These are phyloP conservation scores for Cryphonectria japonica DNA, from an alignment of 2,329 filamentous ascomycete species.

Conservation along the genomic window DNA sequence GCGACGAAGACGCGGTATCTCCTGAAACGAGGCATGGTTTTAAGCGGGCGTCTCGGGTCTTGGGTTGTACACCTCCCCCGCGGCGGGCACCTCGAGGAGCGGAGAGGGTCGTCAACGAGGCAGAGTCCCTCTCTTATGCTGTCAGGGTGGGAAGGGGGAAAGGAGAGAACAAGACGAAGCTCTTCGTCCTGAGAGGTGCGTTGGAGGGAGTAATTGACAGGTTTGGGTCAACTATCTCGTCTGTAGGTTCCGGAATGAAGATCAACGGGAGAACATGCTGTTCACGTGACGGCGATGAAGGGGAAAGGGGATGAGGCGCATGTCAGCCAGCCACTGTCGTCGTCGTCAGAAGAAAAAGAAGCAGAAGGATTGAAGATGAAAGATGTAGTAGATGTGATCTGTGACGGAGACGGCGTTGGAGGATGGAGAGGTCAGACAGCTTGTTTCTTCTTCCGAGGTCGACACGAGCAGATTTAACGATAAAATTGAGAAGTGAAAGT, in stretches of 20 bases:
- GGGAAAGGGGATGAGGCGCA: neutral
- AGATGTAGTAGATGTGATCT: neutral
- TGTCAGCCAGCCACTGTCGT: neutral
- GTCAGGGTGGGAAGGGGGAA: no score
- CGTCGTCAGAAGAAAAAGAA: neutral
- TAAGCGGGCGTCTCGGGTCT: neutral
- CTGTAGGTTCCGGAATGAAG: neutral
- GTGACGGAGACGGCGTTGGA: neutral
- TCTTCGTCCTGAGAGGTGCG: no score
- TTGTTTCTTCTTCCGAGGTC: no score
- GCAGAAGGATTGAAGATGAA: neutral
- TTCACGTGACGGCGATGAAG: neutral
- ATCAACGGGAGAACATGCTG: neutral
- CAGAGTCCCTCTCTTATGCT: neutral
- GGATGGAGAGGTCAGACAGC: neutral
- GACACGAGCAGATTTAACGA: neutral
- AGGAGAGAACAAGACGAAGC: no score
- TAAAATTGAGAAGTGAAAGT: neutral
- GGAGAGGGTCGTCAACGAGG: neutral
- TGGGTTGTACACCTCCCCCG: neutral
- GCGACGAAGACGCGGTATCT: slow-evolving; percentile 65
- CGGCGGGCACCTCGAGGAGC: neutral
- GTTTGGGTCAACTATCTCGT: neutral
- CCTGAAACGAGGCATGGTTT: slow-evolving; percentile 41
- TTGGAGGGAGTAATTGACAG: neutral